Evolutionary conservation across 495 filamentous ascomycete species (phyloP).

Genomic region (Elasticomyces elasticus): DNA sequence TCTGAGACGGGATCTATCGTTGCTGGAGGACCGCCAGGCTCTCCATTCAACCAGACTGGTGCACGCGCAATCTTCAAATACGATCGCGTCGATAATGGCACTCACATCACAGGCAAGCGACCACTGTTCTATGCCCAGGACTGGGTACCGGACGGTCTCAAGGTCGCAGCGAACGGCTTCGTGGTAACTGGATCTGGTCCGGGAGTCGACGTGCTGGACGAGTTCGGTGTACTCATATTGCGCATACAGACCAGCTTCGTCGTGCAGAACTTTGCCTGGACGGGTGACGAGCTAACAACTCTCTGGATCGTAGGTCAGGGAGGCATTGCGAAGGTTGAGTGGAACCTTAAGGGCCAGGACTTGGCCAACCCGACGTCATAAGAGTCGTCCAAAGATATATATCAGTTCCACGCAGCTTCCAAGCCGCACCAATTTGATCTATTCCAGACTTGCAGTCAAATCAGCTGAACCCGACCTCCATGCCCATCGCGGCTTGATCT

Average conservation of each 20-base stretch:
- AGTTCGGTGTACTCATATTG: conserved; percentile 17
- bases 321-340: conserved; percentile 11
- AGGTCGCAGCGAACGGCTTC: conserved; percentile 25
- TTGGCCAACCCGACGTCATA: conserved; percentile 2
- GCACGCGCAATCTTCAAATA: conserved; percentile 14
- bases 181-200: conserved; percentile 20
- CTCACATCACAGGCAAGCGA: conserved; percentile 15
- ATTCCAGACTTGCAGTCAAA: neutral
- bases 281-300: conserved; percentile 2
- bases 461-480: conserved; percentile 1
- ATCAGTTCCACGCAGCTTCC: neutral
- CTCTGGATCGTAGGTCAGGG: conserved; percentile 19
- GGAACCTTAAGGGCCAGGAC: conserved; percentile 10
- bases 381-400: neutral
- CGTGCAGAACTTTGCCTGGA: conserved; percentile 26
- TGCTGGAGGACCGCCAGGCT: conserved; percentile 4
- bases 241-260: conserved; percentile 22
- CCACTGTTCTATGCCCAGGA: conserved; percentile 13
- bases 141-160: conserved; percentile 25
- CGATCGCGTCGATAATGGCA: conserved; percentile 31
- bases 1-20: conserved; percentile 4
- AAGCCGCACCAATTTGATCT: neutral
- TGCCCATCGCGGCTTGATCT: conserved; percentile 6
- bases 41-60: conserved; percentile 13
- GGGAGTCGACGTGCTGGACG: conserved; percentile 25